A percentile compares a stretch with the other conserved stretches of the same genome.
Evolutionary conservation across 257 asterid species (phyloP).

Genomic region (Misopates orontium): DNA sequence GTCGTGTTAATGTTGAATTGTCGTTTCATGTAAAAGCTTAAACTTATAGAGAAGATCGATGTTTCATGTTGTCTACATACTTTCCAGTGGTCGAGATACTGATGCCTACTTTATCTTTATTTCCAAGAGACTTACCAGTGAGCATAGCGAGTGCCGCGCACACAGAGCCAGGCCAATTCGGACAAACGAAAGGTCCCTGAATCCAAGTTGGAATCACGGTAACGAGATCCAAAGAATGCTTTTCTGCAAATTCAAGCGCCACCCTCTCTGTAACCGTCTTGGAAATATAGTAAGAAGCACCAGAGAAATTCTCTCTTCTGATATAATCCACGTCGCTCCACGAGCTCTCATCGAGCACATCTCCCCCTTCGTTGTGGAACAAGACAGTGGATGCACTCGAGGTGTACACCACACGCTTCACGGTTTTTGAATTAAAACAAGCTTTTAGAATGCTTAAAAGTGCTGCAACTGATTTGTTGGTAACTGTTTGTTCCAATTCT

Average conservation of each 20-base stretch:
- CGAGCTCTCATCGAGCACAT: constrained; percentile 26
- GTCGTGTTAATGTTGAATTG: too few relatives aligned
- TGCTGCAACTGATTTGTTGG: constrained; percentile 27
- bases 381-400: constrained; percentile 31
- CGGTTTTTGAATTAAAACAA: constrained; percentile 41
- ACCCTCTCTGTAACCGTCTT: constrained; percentile 34
- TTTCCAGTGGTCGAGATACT: too few relatives aligned
- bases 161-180: not conserved
- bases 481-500: constrained; percentile 39
- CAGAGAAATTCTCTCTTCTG: not conserved
- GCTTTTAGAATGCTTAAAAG: constrained; percentile 26
- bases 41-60: too few relatives aligned
- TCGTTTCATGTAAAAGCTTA: too few relatives aligned
- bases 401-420: constrained; percentile 43
- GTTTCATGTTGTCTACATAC: too few relatives aligned
- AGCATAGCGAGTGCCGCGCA: not conserved
- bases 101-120: too few relatives aligned
- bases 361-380: not conserved
- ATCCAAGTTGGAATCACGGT: not conserved
- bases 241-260: constrained; percentile 33
- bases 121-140: not conserved
- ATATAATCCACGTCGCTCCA: constrained; percentile 39
- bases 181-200: not conserved
- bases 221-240: constrained; percentile 27
- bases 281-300: constrained; percentile 11